Evolutionary conservation across 2,329 filamentous ascomycete genomes (phyloP).

Genomic region (Colletotrichum lindemuthianum): DNA sequence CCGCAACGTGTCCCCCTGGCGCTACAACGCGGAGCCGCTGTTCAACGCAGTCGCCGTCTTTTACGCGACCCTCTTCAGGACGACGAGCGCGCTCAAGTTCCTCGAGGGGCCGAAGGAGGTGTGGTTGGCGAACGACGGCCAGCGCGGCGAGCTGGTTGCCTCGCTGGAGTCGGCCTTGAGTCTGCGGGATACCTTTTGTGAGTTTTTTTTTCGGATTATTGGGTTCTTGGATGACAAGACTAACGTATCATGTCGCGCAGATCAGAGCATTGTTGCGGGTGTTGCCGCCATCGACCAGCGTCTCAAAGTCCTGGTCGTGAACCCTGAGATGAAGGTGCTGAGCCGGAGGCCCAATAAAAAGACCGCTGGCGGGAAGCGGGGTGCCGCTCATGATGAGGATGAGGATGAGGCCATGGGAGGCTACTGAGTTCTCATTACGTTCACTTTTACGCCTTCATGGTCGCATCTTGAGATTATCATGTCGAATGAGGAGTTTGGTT

Average conservation of each 20-base stretch:
- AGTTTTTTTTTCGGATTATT: conserved; percentile 31
- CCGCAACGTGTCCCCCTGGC: conserved; percentile 8
- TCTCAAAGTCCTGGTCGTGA: conserved; percentile 30
- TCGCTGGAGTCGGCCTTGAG: conserved; percentile 24
- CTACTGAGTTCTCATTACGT: not conserved
- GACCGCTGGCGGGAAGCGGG: not conserved
- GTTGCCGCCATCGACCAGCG: conserved; percentile 13
- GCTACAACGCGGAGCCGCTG: conserved; percentile 17
- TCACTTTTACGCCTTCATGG: not conserved
- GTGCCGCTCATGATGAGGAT: not conserved
- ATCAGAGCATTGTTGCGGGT: conserved; percentile 12
- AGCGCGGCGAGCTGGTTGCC: conserved; percentile 3
- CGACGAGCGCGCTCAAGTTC: conserved; percentile 32
- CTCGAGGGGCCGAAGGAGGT: not conserved
- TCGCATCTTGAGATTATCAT: not conserved
- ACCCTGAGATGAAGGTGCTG: conserved; percentile 31
- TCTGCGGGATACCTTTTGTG: conserved; percentile 48
- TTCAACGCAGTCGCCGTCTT: conserved; percentile 38
- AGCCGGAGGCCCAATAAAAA: conserved; percentile 8
- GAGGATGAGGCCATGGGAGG: not conserved
- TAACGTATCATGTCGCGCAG: conserved; percentile 1
- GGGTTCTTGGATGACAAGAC: not conserved
- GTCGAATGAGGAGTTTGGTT: too few species aligned
- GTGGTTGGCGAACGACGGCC: conserved; percentile 1
- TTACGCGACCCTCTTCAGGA: conserved; percentile 39